phyloP scores from a whole-genome alignment of 2,329 filamentous ascomycete genomes.

The Colletotrichum sp. region DNA sequence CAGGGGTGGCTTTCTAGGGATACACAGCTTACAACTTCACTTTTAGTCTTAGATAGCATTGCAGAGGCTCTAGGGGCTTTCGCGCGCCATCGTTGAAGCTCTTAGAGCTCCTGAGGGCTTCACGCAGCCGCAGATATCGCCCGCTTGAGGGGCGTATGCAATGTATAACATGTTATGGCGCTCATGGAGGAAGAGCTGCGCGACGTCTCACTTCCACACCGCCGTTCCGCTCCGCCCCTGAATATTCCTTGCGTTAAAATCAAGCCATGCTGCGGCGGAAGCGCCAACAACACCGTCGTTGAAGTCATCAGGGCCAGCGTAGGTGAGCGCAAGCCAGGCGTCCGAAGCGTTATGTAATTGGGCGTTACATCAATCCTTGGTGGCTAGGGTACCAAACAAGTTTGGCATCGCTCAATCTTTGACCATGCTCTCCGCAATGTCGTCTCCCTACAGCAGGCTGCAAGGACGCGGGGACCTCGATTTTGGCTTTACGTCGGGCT shows the following conservation, averaged over 20 bases:
- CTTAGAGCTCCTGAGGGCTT: background rate
- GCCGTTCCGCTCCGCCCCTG: background rate
- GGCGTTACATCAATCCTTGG: background rate
- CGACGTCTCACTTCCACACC: background rate
- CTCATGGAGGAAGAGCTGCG: background rate
- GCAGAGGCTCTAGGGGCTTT: background rate
- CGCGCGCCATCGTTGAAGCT: background rate
- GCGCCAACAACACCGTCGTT: background rate
- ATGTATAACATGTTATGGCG: background rate
- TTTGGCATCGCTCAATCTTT: background rate
- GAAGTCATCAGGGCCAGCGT: background rate
- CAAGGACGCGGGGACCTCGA: background rate
- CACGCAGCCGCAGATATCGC: background rate
- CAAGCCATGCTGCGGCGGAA: background rate
- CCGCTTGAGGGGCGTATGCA: background rate
- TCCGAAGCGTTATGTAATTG: background rate
- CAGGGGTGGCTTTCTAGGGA: background rate
- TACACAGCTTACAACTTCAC: background rate
- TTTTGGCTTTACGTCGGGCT: background rate
- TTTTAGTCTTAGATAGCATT: background rate
- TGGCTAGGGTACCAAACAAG: background rate
- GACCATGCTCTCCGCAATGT: background rate
- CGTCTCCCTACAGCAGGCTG: background rate
- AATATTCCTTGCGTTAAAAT: background rate
- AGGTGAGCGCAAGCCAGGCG: background rate